These are phyloP conservation scores for Albugo laibachii DNA, from an alignment of 352 stramenopile genomes.

Conservation along the genomic window DNA sequence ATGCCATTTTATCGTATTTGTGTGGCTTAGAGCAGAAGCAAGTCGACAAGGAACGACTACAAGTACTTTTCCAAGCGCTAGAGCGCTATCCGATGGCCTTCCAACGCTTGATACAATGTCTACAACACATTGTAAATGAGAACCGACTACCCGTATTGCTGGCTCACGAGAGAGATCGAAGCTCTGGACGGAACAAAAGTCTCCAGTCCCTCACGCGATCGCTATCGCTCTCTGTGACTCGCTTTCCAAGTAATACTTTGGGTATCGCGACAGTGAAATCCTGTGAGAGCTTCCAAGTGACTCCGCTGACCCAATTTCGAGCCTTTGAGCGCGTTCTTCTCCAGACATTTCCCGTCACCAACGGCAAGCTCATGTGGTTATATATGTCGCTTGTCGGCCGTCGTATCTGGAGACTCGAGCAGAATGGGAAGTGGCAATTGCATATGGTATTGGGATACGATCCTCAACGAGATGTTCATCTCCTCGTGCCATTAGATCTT, in stretches of 20 bases:
- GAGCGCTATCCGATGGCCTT: slow-evolving; percentile 21
- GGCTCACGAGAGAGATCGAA: no score
- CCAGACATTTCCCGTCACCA: slow-evolving; percentile 28
- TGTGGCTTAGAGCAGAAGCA: slow-evolving; percentile 15
- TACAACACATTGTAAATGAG: slow-evolving; percentile 64
- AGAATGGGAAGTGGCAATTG: slow-evolving; percentile 63
- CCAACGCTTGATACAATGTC: slow-evolving; percentile 27
- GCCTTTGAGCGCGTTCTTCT: slow-evolving; percentile 70
- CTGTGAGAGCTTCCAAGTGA: no score
- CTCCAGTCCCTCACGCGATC: no score
- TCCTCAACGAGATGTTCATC: slow-evolving; percentile 21
- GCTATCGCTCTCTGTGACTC: no score
- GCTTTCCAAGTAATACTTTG: no score
- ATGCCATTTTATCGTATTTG: slow-evolving; percentile 34
- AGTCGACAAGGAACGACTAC: slow-evolving; percentile 10
- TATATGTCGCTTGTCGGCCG: slow-evolving; percentile 54
- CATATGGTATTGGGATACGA: slow-evolving; percentile 55
- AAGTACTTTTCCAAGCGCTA: slow-evolving; percentile 18
- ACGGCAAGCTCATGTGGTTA: slow-evolving; percentile 25
- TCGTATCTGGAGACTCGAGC: slow-evolving; percentile 39
- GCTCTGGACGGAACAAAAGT: no score
- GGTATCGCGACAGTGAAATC: no score
- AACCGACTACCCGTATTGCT: slow-evolving; percentile 17
- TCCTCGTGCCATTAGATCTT: slow-evolving; percentile 30
- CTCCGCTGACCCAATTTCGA: slow-evolving; percentile 62